Base-by-base conservation (phyloP, 208 protist species). In the Trypanosoma lewisi region DNA sequence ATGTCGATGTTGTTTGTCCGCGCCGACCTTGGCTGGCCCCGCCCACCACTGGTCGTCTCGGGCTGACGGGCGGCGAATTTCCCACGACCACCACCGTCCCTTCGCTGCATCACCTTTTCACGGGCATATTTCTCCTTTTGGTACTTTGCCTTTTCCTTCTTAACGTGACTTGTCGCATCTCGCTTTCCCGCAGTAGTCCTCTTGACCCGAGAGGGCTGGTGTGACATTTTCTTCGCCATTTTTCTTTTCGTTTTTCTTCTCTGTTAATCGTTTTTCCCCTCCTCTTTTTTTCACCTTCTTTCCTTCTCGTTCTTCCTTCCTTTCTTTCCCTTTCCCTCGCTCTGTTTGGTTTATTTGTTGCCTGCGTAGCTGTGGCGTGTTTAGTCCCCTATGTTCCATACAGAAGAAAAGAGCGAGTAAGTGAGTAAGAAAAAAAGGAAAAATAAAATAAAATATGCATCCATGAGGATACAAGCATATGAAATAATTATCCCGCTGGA, bases 1-100 rank as follows among this genome's bases (percentile, higher is more conserved):
- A 93, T 80, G 50, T 95, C 85, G 39, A 92, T 76, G 5, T 87
- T 75, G 36, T 78, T 78, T 6, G 79, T 85, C 19, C 79, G 79
- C 60, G 78, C 64, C 4, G 83, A 87, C 31, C 19, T 16, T 45
- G n/a, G 57, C 14, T n/a, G 42, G 19, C 41, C 8, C 8, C 34
- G 61, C 6, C 27, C 67, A 36, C 39, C 45, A 51, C 31, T 28
- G 16, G 27, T 33, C 0, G 11, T 36, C 19, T 30, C 21, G 4
- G 37, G 14, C 25, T 25, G n/a, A 33, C 31, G 23, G 25, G 9
- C 42, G 51, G n/a, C 14, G 23, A 7, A 2, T 17, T 19, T 19
- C 23, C 34, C 42, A 2, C 25, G 14, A 42, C 21, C 48, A 27
- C 19, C 71, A 44, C 45, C 42, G 25, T 25, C 17, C 28, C n/a